A percentile compares a stretch with the other conserved stretches of the same genome.
Conservation (phyloP, 345 rosid species). For the Salix brachista region DNA sequence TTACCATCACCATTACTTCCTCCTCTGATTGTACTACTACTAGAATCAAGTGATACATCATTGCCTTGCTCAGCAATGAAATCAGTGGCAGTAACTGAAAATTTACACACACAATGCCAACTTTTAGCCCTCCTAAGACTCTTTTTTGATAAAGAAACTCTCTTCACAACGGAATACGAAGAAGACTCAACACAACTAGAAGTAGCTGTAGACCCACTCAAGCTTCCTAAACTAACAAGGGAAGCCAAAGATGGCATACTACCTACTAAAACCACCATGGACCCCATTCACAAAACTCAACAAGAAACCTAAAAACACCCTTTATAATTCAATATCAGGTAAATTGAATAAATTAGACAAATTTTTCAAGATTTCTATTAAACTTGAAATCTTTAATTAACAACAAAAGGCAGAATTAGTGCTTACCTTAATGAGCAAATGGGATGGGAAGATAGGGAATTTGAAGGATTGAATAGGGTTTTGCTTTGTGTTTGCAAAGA, state of each 20-base stretch:
- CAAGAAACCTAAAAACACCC: conserved; percentile 1
- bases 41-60: conserved; percentile 45
- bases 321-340: background rate
- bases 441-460: background rate
- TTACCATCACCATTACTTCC: conserved; percentile 23
- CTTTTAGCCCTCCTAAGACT: conserved; percentile 42
- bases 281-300: conserved; percentile 28
- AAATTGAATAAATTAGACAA: background rate
- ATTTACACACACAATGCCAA: conserved; percentile 65
- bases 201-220: conserved; percentile 19
- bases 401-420: background rate
- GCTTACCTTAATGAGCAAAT: background rate
- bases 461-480: background rate
- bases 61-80: conserved; percentile 61
- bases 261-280: conserved; percentile 70
- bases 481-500: no score
- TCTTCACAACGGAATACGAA: conserved; percentile 45
- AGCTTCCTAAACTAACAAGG: conserved; percentile 49
- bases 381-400: background rate
- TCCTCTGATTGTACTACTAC: conserved; percentile 38
- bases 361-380: background rate
- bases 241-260: conserved; percentile 79
- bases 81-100: conserved; percentile 69
- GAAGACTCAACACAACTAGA: conserved; percentile 34
- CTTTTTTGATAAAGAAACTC: conserved; percentile 52